Base-by-base conservation (phyloP, 2,329 filamentous ascomycete species). In the Elsinoe perseae region DNA sequence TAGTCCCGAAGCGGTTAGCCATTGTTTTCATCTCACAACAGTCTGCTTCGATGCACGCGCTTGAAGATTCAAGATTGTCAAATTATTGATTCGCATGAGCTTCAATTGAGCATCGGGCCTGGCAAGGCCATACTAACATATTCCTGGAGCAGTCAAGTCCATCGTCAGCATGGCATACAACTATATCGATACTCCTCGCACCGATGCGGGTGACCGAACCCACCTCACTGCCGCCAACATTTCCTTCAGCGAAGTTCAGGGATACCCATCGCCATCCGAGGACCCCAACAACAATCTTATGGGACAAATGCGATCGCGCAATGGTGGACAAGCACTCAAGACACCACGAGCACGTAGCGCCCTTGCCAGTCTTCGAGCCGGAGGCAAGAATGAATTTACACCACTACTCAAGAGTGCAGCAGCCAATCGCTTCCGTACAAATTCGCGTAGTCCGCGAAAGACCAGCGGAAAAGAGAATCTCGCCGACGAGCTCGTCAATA, bases 351-450 rank as follows among this genome's bases (percentile, higher is more conserved):
- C 80, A 43, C 84, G 87, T 61, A 81, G 84, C 16, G 83, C 86
- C 18, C 79, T 95, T 40, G 80, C 81, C 59, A 82, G 87, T 69
- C 80, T 83, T 63, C 82, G 82, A 64, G 68, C 67, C 28, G 77
- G 74, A 14, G 65, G 65, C 10, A 79, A 76, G 61, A 85, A 84
- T 64, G 95, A 98, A 66, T 98, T 98, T 70, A 98, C 93, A 0
- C 93, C 95, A 0, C 76, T 98, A 63, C 82, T 98, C 68, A 95
- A 95, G 71, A 85, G 82, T 64, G 77, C 89, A 76, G 77, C 91
- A 77, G 75, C 89, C 76, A 79, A 87, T 76, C 75, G 85, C 76
- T 71, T 80, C 43, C 59, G 59, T 7, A 42, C 59, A 73, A 60
- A 38, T 3, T 34, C 57, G 36, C 55, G 55, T 28, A 56, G 53